Evolutionary conservation across 257 asterid species (phyloP), one percentile per base, ranked within the genome.

Genomic region (Craterostigma plantagineum): DNA sequence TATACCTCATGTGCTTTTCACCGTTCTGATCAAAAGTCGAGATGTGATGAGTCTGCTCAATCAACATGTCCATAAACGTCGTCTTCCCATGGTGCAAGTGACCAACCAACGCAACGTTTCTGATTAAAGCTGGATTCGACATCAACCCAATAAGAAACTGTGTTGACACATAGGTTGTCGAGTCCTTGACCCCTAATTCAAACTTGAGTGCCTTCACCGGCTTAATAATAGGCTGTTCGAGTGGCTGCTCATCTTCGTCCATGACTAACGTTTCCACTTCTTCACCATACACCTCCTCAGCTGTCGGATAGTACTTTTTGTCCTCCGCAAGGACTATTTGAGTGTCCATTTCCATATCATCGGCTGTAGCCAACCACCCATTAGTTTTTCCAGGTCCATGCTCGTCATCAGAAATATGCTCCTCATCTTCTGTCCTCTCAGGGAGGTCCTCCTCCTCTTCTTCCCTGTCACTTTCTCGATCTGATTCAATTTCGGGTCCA

Each of bases 161-260:
- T 0, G 95, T 87, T 0, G 95, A 82, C 36, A 87, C 95, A 38
- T 82, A 79, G 9, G 98, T 82, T 0, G 93, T 61, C 4, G 95
- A 76, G 62, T 87, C 98, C 70, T 79, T 87, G 14, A 79, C 92
- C 51, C 92, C 95, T 63, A 87, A 48, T 71, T 87, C 98, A 66
- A 82, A 87, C 85, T 87, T 87, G 4, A 87, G 75, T 60, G 74
- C 79, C 57, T 68, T 82, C 49, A 87, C 91, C 0, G 95, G 98
- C 45, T 72, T 75, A 36, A 87, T 76, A 16, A 87, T 87, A 0
- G 98, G 98, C 14, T 58, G 68, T 44, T 87, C 95, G 1, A 87
- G 77, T 11, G 98, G 92, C 51, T 68, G 86, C 61, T 87, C 98
- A 33, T 87, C 98, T 70, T 87, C 98, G 56, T 87, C 98, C 95